These are phyloP conservation scores for Nannochloris sp. DNA, from an alignment of 139 green algal genomes.

Conservation along the genomic window DNA sequence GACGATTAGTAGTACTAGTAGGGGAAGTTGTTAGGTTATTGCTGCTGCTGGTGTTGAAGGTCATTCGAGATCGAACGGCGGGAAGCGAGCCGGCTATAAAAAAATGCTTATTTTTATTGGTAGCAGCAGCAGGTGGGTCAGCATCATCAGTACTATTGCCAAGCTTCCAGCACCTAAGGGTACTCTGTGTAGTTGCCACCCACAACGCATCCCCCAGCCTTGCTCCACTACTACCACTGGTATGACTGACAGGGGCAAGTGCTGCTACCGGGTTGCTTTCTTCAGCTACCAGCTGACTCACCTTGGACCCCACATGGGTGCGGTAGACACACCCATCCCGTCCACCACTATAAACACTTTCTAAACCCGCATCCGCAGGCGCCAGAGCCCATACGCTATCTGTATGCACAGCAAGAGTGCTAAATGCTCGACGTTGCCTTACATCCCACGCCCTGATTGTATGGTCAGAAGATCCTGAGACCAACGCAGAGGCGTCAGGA, in stretches of 20 bases:
- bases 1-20: background rate
- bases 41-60: constrained; percentile 4
- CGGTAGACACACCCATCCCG: constrained; percentile 65
- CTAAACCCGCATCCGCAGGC: constrained; percentile 24
- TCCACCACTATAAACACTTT: constrained; percentile 64
- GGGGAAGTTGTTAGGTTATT: background rate
- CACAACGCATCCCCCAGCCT: too few relatives aligned
- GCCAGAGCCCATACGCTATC: constrained; percentile 83
- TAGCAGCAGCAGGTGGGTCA: background rate
- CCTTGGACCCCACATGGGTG: constrained; percentile 55
- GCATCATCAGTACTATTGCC: background rate
- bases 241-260: too few relatives aligned
- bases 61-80: constrained; percentile 1
- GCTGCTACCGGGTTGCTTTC: constrained; percentile 58
- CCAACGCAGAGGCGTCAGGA: constrained; percentile 50
- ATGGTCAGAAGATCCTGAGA: constrained; percentile 72
- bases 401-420: constrained; percentile 65
- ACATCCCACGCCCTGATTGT: constrained; percentile 90
- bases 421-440: constrained; percentile 69
- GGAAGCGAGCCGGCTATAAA: constrained; percentile 13
- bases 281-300: constrained; percentile 61
- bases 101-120: background rate
- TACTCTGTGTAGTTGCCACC: background rate
- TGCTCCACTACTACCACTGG: too few relatives aligned
- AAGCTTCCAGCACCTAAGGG: background rate